Base-by-base conservation (phyloP, 1,284 basidiomycete genomes). In the Pseudozyma sp. region DNA sequence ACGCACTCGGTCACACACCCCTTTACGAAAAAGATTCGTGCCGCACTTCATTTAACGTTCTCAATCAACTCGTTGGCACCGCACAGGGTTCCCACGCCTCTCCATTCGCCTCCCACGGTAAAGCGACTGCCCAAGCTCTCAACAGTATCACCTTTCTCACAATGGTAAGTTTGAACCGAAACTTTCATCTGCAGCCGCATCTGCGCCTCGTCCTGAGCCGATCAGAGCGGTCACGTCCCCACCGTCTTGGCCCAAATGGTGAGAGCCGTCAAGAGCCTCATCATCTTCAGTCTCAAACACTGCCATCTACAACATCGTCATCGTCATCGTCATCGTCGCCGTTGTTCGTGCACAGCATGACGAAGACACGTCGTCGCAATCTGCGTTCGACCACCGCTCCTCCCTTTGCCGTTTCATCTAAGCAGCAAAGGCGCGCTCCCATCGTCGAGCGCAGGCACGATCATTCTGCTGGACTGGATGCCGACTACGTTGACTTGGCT, bases 321-420 rank as follows among this genome's bases (percentile, higher is more conserved):
- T 49, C 35, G n/a, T 37, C 6, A 13, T 43, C 17, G 39, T 13
- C 40, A 13, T 29, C 24, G 24, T 24, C 24, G 8, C 4, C 35
- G 35, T 14, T 14, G 35, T 14, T 37, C 35, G 35, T 37, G 10
- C 7, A 10, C 42, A 48, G 3, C 19, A 69, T 69, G 67, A 60
- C 67, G 34, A 69, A 64, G 47, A 57, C 52, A 37, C 60, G 60
- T 45, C 56, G 57, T 48, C 67, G 67, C 56, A 69, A 69, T 29
- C 61, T 63, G 10, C 67, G 67, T 17, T 53, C 61, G 29, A 17
- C 8, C 24, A 13, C 60, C 16, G 55, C 55, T 14, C 30, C 59
- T 3, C 50, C 59, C 11, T 49, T 44, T 19, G 24, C 52, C 24
- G 10, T 37, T 10, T 14, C 55, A 4, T 11, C 19, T 34, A 47